These are phyloP conservation scores for Aspergillus versicolor DNA, from an alignment of 2,329 filamentous ascomycete species.

Conservation along the genomic window DNA sequence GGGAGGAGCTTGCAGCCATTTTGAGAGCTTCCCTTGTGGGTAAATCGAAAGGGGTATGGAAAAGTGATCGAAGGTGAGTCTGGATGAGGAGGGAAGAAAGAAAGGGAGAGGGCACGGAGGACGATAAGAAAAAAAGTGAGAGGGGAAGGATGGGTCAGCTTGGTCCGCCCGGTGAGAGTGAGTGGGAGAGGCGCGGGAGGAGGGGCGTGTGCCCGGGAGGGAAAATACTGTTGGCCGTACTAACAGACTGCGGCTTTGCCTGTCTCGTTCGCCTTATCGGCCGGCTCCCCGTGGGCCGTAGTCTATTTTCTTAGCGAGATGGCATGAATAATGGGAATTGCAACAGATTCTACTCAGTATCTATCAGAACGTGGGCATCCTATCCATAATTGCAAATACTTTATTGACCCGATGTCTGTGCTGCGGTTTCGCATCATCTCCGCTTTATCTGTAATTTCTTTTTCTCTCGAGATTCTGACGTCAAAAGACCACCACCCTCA, in stretches of 20 bases:
- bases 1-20: constrained; percentile 73
- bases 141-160: constrained; percentile 13
- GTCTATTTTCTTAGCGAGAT: constrained; percentile 2
- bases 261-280: constrained; percentile 21
- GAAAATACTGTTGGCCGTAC: constrained; percentile 39
- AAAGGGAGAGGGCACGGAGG: constrained; percentile 7
- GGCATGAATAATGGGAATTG: too few relatives aligned
- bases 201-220: constrained; percentile 27
- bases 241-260: neutral
- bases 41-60: constrained; percentile 2
- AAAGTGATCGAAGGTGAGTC: constrained; percentile 10
- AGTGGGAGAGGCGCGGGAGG: constrained; percentile 10
- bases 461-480: neutral
- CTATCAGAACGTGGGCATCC: neutral
- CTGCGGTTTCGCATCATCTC: neutral
- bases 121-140: constrained; percentile 20
- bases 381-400: neutral
- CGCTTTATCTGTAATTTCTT: neutral
- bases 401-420: neutral
- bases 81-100: constrained; percentile 6
- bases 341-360: neutral
- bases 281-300: constrained; percentile 19
- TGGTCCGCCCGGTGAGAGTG: constrained; percentile 11
- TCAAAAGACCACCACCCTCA: neutral
- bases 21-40: constrained; percentile 22